These are phyloP conservation scores for Inga laurina DNA, from an alignment of 306 rosid genomes.

Conservation along the genomic window DNA sequence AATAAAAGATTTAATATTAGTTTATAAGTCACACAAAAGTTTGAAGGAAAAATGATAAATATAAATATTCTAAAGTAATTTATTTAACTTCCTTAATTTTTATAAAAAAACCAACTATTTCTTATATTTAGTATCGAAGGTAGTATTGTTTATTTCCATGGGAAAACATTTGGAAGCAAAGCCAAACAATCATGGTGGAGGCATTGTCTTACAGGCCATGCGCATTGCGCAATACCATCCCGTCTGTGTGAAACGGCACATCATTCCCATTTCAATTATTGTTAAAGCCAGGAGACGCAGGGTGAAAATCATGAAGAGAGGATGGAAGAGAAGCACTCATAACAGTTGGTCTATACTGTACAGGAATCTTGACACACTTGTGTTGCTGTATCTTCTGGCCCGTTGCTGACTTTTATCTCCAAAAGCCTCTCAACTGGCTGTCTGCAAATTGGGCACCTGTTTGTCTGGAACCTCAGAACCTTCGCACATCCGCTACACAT, in stretches of 20 bases:
- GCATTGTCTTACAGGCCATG: conserved; percentile 40
- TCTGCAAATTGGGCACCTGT: conserved; percentile 95
- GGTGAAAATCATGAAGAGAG: conserved; percentile 5
- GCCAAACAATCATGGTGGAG: conserved; percentile 33
- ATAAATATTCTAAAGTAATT: too few relatives aligned
- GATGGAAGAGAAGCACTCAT: conserved; percentile 10
- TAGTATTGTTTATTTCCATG: not conserved
- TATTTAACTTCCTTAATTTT: too few relatives aligned
- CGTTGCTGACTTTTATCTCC: conserved; percentile 81
- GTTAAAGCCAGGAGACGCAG: conserved; percentile 29
- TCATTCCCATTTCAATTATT: conserved; percentile 39
- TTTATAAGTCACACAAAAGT: too few relatives aligned
- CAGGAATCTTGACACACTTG: conserved; percentile 33
- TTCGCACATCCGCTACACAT: conserved; percentile 94
- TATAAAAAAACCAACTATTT: too few relatives aligned
- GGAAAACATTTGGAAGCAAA: conserved; percentile 31
- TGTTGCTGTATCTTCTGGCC: conserved; percentile 40
- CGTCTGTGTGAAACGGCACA: conserved; percentile 34
- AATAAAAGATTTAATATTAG: too few relatives aligned
- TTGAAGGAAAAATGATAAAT: too few relatives aligned
- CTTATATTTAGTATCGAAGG: too few relatives aligned
- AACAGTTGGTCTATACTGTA: conserved; percentile 51
- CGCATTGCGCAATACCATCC: conserved; percentile 50
- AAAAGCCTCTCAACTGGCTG: conserved; percentile 96
- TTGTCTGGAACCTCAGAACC: conserved; percentile 86